These are phyloP conservation scores for Saraca asoca DNA, from an alignment of 331 rosid genomes.

Conservation along the genomic window DNA sequence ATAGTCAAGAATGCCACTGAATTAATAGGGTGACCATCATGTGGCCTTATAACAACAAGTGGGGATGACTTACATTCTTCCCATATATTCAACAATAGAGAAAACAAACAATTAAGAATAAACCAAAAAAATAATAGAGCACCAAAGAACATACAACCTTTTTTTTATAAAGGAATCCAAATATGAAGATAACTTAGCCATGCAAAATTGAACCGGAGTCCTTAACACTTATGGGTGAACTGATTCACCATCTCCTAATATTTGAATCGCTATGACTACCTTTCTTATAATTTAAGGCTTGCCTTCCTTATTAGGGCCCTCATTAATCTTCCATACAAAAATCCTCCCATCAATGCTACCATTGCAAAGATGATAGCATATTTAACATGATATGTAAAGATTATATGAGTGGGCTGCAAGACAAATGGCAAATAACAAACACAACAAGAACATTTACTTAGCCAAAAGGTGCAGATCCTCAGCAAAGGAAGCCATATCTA, in stretches of 20 bases:
- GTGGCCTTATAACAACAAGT: too few species aligned
- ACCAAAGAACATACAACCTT: neutral
- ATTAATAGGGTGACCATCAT: too few species aligned
- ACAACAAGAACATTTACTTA: constrained; percentile 55
- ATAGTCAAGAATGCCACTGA: constrained; percentile 95
- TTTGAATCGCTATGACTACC: constrained; percentile 73
- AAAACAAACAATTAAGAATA: too few species aligned
- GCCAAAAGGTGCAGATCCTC: constrained; percentile 99
- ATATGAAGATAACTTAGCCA: neutral
- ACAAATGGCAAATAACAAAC: constrained; percentile 3
- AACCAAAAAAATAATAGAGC: constrained; percentile 22
- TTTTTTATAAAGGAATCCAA: constrained; percentile 22
- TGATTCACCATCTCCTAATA: constrained; percentile 73
- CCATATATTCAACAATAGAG: too few species aligned
- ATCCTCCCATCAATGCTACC: too few species aligned
- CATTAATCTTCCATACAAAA: too few species aligned
- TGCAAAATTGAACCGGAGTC: neutral
- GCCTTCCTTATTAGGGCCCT: constrained; percentile 93
- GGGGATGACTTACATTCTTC: too few species aligned
- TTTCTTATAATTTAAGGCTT: constrained; percentile 92
- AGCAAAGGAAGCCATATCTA: constrained; percentile 95
- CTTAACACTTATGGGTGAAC: constrained; percentile 77
- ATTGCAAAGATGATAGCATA: too few species aligned
- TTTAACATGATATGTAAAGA: too few species aligned
- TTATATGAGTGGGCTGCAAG: neutral